Evolutionary conservation across 306 rosid genomes (phyloP), one percentile per base, ranked within the genome.

Genomic region (Rosa multiflora): DNA sequence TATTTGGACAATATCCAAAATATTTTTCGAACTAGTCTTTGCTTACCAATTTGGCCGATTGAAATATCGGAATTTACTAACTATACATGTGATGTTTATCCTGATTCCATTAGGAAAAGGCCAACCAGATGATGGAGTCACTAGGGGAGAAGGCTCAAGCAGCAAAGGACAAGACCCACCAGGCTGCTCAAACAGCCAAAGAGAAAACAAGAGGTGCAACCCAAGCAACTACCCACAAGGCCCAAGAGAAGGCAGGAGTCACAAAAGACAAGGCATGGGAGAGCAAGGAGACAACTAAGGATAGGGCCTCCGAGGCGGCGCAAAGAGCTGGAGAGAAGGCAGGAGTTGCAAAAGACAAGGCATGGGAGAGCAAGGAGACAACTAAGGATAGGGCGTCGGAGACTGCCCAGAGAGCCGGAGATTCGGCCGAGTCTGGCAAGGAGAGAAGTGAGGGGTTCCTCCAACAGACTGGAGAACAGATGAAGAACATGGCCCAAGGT

Each of bases 141-240:
- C 0, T 10, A 4, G 79, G 9, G 59, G 71, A 75, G 20, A 61
- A 61, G 21, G 77, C 83, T 69, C 79, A 84, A 21, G 76, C 55
- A 4, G 84, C 83, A 5, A 88, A 51, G 56, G 88, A 76, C 14
- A 80, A 68, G 73, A 14, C 81, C 35, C 26, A 26, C 0, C n/a
- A 78, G 9, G 20, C 87, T 11, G 71, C 85, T 67, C 85, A 82
- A 37, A 3, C 56, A 6, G 29, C 81, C 48, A 76, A 78, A 23
- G 90, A 79, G 11, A 78, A 20, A 42, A 61, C 78, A 23, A 75
- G 0, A 6, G 70, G 29, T 58, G 70, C 44, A 42, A 26, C 44
- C 5, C 29, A 59, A 59, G 3, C 46, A 23, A 61, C 78, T 29
- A 26, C 17, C 47, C 56, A 61, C 26, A 61, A 61, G 44, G 29